Base-by-base conservation (phyloP, 2,329 filamentous ascomycete genomes). In the Penicillium sp. region DNA sequence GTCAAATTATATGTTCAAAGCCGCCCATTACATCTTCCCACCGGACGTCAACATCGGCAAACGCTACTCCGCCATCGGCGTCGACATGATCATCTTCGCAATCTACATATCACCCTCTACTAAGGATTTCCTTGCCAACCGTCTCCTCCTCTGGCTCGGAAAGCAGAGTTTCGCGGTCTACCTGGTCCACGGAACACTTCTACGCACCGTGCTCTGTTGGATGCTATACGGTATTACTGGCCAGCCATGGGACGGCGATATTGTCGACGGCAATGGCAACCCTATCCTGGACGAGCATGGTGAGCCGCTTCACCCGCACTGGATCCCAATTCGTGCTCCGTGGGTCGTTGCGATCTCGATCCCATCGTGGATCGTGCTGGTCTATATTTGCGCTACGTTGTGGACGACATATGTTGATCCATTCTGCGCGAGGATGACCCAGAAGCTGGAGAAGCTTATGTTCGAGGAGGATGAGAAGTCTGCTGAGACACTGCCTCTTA, bases 161-260 rank as follows among this genome's bases (percentile, higher is more conserved):
- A 74, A 76, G 54, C 79, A 81, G 63, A 79, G 76, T 49, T 82
- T 82, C 54, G 79, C 80, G 21, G 79, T 82, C 6, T 82, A 82
- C 61, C 74, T 82, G 5, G 72, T 76, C 10, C 80, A 82, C 62
- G 80, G 80, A 43, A 81, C 79, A 0, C 72, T 82, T 9, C 65
- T 82, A 38, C 77, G 80, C 24, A 78, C 76, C 1, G 74, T 80
- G 0, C 73, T 79, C 18, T 74, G 75, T 42, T 79, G 80, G 71
- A 74, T 81, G 64, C 72, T 81, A 5, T 82, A 81, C 58, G 79
- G 79, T 26, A 78, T 79, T 53, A 74, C 70, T 43, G 74, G 74
- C 26, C 67, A 77, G 53, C 74, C 76, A 1, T 79, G 74, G 68
- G 61, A 69, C 10, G 70, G 60, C 6, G 51, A 48, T 10, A 41